These are phyloP conservation scores for Beauveria brongniartii DNA, from an alignment of 2,329 filamentous ascomycete species.

Conservation along the genomic window DNA sequence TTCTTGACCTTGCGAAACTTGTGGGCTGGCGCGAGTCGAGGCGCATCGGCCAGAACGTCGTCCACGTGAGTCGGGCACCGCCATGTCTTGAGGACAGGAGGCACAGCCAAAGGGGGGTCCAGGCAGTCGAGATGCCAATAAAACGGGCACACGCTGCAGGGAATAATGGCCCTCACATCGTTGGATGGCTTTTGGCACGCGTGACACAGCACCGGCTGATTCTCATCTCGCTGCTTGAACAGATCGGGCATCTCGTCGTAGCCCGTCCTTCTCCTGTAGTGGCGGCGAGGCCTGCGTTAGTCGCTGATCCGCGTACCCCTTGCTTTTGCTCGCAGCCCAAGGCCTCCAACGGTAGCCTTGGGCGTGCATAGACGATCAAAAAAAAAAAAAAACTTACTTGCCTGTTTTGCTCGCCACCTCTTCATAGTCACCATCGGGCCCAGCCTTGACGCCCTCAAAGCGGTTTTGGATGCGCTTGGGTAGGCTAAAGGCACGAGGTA, in stretches of 20 bases:
- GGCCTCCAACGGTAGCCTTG: background rate
- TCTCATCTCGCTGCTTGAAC: slow-evolving; percentile 65
- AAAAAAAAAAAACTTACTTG: slow-evolving; percentile 41
- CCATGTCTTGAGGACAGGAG: slow-evolving; percentile 72
- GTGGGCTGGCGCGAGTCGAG: slow-evolving; percentile 52
- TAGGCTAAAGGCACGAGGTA: slow-evolving; percentile 64
- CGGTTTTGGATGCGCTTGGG: slow-evolving; percentile 63
- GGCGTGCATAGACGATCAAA: background rate
- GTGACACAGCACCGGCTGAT: slow-evolving; percentile 69
- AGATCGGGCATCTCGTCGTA: slow-evolving; percentile 59
- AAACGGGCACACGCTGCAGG: slow-evolving; percentile 74
- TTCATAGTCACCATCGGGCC: slow-evolving; percentile 71
- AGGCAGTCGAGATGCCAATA: slow-evolving; percentile 92
- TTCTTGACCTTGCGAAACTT: slow-evolving; percentile 54
- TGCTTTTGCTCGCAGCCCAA: background rate
- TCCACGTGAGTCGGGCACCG: slow-evolving; percentile 83
- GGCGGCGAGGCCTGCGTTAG: background rate
- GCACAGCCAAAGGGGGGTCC: slow-evolving; percentile 72
- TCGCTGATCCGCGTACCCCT: background rate
- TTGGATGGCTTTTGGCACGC: slow-evolving; percentile 61
- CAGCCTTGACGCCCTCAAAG: slow-evolving; percentile 74
- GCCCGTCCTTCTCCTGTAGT: slow-evolving; percentile 40
- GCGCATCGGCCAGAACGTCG: slow-evolving; percentile 57
- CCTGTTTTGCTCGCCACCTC: slow-evolving; percentile 56
- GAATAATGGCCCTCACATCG: slow-evolving; percentile 61